phyloP scores from a whole-genome alignment of 73 alveolate genomes.

The Effrenium voratum region DNA sequence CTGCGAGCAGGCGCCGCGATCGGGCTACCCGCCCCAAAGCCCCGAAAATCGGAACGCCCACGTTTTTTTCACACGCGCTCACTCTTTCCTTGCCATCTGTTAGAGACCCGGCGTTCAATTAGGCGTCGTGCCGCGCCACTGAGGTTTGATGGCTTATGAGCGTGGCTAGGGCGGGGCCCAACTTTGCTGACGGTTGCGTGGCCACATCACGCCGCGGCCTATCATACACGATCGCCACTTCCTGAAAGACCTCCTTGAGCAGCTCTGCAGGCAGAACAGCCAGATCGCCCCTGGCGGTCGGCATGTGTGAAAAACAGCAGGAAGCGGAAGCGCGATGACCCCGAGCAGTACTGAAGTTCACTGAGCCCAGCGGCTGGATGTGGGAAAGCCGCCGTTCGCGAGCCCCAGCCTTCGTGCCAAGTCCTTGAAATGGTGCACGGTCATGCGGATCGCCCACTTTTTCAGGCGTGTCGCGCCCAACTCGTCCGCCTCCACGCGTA shows the following conservation, averaged over 20 bases:
- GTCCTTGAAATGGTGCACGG: slow-evolving; percentile 73
- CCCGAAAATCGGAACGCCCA: too few species aligned
- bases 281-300: slow-evolving; percentile 46
- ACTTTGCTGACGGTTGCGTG: too few species aligned
- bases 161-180: too few species aligned
- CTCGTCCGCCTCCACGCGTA: slow-evolving; percentile 12
- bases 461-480: slow-evolving; percentile 22
- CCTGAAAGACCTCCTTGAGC: slow-evolving; percentile 53
- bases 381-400: neutral
- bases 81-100: too few species aligned
- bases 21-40: too few species aligned
- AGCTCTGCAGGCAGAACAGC: slow-evolving; percentile 42
- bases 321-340: neutral
- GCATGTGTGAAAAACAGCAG: neutral
- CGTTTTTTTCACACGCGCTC: too few species aligned
- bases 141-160: too few species aligned
- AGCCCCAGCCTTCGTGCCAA: slow-evolving; percentile 9
- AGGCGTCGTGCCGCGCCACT: too few species aligned
- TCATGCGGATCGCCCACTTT: slow-evolving; percentile 77
- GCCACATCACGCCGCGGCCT: slow-evolving; percentile 13
- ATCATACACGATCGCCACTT: slow-evolving; percentile 71
- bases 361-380: neutral
- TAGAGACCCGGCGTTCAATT: too few species aligned
- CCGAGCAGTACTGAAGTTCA: neutral
- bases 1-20: too few species aligned